Evolutionary conservation across 2,329 filamentous ascomycete genomes (phyloP), one percentile per base, ranked within the genome.

Genomic region (Hawksworthiomyces lignivorus): DNA sequence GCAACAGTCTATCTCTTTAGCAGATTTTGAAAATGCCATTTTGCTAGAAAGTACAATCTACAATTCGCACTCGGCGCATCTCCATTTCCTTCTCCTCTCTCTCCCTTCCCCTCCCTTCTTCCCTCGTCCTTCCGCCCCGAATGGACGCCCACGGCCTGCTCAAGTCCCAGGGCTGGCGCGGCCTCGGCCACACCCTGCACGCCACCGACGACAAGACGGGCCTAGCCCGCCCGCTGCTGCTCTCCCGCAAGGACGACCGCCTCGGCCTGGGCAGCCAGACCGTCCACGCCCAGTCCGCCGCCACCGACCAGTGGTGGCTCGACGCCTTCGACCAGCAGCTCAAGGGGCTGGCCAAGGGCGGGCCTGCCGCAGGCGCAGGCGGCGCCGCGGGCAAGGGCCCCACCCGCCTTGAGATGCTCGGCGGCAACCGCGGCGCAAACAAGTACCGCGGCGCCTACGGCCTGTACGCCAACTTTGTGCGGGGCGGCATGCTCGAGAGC

Each of bases 281-380:
- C 44, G 72, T 78, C 44, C 74, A 79, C 48, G 70, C 70, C 50
- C 75, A 72, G 21, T 77, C 73, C 52, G 72, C 72, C 48, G 76
- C 73, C 18, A 76, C 72, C 52, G 90, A 96, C 58, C 88, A 95
- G 60, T 98, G 92, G 92, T 98, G 92, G 92, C 73, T 95, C 63
- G 83, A 87, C 45, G 92, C 92, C 10, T 96, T 95, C 52, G 90
- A 97, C 62, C 82, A 88, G 59, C 88, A 89, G 43, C 68, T 96
- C 50, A 84, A 92, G 61, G 84, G 82, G 4, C 72, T 95, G 40
- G 83, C 85, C 57, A 79, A 75, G 2, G 70, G 72, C 19, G 69
- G 70, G 50, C 63, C 75, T 50, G 71, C 77, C 40, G 65, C 68
- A 52, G 66, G 78, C 43, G 63, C 74, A 52, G 68, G 73, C 75